phyloP scores from a whole-genome alignment of 164 flowering plant species.

The Brasenia schreberi region DNA sequence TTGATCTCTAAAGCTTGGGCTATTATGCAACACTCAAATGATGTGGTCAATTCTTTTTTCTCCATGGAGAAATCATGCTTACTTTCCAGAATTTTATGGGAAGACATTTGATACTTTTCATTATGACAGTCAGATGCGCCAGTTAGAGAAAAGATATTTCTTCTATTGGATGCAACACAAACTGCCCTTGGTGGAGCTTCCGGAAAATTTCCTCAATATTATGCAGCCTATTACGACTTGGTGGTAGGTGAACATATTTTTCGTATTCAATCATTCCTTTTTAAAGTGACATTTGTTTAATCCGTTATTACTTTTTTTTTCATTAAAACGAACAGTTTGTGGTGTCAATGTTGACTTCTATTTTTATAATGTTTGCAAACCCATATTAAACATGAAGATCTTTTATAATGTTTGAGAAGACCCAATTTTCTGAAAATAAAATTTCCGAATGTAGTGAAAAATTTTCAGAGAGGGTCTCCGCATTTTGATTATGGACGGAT shows the following conservation, averaged over 20 bases:
- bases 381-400: no score
- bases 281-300: no score
- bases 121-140: slow-evolving; percentile 59
- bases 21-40: background rate
- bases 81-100: background rate
- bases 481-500: no score
- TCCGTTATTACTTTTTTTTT: no score
- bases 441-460: no score
- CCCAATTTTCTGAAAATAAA: no score
- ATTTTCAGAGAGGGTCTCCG: no score
- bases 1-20: slow-evolving; percentile 8
- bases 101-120: background rate
- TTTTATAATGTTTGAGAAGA: no score
- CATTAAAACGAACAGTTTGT: no score
- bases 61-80: background rate
- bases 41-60: no score
- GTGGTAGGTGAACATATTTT: slow-evolving; percentile 54
- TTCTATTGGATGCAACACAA: slow-evolving; percentile 93
- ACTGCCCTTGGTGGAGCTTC: slow-evolving; percentile 90
- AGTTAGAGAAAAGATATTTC: slow-evolving; percentile 80
- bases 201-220: slow-evolving; percentile 90
- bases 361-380: no score
- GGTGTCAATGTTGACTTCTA: no score
- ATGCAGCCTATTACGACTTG: slow-evolving; percentile 73
- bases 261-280: background rate